Percentiles rank a stretch among this genome's conserved stretches.
phyloP scores from a whole-genome alignment of 495 filamentous ascomycete genomes.

The Friedmanniomyces simplex region DNA sequence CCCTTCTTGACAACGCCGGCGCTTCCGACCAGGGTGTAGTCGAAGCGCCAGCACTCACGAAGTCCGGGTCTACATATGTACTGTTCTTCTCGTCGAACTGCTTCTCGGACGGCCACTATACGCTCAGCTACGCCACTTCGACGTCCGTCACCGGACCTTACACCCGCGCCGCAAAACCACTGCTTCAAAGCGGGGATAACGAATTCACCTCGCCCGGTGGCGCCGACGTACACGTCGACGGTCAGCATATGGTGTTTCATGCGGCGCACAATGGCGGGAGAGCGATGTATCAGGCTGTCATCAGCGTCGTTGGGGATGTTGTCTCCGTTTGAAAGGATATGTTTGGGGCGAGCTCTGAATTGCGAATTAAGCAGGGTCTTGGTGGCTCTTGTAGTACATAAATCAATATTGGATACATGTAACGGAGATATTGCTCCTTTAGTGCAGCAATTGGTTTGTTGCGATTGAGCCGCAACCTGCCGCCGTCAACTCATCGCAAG shows the following conservation, averaged over 20 bases:
- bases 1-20: slow-evolving; percentile 15
- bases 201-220: slow-evolving; percentile 16
- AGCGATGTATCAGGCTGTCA: slow-evolving; percentile 11
- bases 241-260: slow-evolving; percentile 23
- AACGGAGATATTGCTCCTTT: no score
- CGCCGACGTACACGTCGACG: slow-evolving; percentile 15
- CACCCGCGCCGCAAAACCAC: slow-evolving; percentile 8
- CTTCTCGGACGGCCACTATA: slow-evolving; percentile 14
- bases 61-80: slow-evolving; percentile 4
- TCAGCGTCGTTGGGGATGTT: slow-evolving; percentile 4
- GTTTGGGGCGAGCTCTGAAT: background rate
- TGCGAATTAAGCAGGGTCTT: background rate
- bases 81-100: slow-evolving; percentile 19
- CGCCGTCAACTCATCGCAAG: no score
- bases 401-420: no score
- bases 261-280: slow-evolving; percentile 3
- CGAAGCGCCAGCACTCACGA: slow-evolving; percentile 18
- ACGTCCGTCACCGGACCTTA: slow-evolving; percentile 14
- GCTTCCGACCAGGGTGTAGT: slow-evolving; percentile 13
- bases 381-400: background rate
- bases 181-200: slow-evolving; percentile 15
- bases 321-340: background rate
- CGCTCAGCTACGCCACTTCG: slow-evolving; percentile 17
- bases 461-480: no score
- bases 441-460: no score